Conservation (phyloP, 257 asterid genomes). For the Rehmannia glutinosa region DNA sequence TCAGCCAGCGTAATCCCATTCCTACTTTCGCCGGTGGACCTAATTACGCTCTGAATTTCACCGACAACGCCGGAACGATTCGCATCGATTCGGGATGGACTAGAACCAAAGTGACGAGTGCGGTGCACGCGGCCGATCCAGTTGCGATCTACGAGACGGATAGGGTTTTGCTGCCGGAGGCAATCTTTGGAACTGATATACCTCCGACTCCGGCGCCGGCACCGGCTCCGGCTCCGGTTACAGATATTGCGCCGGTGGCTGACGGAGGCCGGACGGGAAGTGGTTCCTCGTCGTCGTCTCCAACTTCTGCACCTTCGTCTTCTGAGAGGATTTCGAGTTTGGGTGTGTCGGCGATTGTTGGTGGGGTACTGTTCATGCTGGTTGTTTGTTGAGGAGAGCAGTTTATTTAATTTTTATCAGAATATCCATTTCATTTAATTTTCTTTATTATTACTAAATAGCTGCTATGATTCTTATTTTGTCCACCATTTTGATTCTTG, state of each 20-base stretch:
- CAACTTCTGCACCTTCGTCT: slow-evolving; percentile 39
- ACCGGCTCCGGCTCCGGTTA: slow-evolving; percentile 60
- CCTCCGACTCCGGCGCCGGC: slow-evolving; percentile 89
- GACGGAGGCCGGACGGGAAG: too few relatives aligned
- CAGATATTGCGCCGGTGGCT: slow-evolving; percentile 61
- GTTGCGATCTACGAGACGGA: slow-evolving; percentile 73
- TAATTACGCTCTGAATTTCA: slow-evolving; percentile 44
- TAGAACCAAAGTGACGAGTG: slow-evolving; percentile 58
- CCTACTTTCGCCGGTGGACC: slow-evolving; percentile 60
- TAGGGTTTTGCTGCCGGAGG: slow-evolving; percentile 63
- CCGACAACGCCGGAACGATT: slow-evolving; percentile 59
- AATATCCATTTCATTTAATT: too few relatives aligned
- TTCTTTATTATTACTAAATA: neutral
- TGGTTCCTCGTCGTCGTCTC: slow-evolving; percentile 28
- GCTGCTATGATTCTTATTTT: neutral
- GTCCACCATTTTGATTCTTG: neutral
- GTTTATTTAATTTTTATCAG: too few relatives aligned
- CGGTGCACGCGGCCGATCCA: slow-evolving; percentile 68
- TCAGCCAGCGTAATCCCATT: slow-evolving; percentile 62
- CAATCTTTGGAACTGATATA: slow-evolving; percentile 75
- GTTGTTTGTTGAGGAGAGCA: slow-evolving; percentile 8
- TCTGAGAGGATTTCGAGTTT: slow-evolving; percentile 22
- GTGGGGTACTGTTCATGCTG: slow-evolving; percentile 17
- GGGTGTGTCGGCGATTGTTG: slow-evolving; percentile 37
- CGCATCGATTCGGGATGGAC: slow-evolving; percentile 69